Evolutionary conservation across 1,139 yeast genomes (phyloP), one percentile per base, ranked within the genome.

Genomic region (Citeromyces siamensis): DNA sequence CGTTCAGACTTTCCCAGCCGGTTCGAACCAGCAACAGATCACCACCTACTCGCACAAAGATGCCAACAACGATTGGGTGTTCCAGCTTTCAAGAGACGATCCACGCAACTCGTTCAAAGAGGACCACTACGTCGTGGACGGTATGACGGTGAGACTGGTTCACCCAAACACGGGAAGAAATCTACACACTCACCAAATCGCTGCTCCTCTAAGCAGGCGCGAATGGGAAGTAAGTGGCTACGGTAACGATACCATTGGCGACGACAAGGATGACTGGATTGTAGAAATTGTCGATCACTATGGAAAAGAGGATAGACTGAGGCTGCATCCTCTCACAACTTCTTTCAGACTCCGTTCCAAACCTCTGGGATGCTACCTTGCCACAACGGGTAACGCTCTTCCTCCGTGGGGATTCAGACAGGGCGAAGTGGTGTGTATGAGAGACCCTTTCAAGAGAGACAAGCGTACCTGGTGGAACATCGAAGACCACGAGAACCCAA

Each of bases 371-470:
- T 93, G 98, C 64, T 90, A 90, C 59, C 68, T 93, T 51, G 80
- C 85, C 44, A 88, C 86, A 39, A 70, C 93, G 35, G 95, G 95
- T 43, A 63, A 64, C 47, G 59, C 69, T 37, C 71, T 86, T 48
- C 99, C 99, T 34, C 86, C 76, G 39, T 93, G 99, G 99, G 99
- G 99, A 44, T 93, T 85, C 73, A 78, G 93, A 60, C 99, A 93
- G 65, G 90, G 94, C 50, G 99, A 93, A 64, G 93, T 90, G 46
- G 80, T 78, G 5, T 93, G 99, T 62, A 65, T 75, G 55, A 78
- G 75, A 48, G 68, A 68, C 49, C 82, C 94, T 35, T 76, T 81
- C 57, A 67, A 59, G 40, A 80, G 93, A 56, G 97, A 93, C 59
- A 85, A 84, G 66, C 71, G 93, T 62, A 85, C 96, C 21, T 90